Conservation (phyloP, 805 yeast genomes). For the Cyberlindnera maclurae region DNA sequence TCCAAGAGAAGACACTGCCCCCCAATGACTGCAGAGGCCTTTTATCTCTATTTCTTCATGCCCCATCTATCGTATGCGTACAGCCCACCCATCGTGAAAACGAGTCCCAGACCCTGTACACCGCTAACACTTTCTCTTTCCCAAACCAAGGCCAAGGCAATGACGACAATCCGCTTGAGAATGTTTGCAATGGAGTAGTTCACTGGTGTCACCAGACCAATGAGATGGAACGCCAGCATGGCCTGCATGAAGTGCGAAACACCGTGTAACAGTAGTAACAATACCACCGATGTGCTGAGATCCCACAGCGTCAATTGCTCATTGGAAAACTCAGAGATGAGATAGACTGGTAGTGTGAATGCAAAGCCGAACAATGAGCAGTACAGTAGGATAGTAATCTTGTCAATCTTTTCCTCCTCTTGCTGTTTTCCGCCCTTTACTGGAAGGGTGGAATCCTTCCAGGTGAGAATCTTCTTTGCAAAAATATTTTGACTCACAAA, state of each 20-base stretch:
- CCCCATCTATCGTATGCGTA: slow-evolving; percentile 74
- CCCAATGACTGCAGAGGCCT: too few species aligned
- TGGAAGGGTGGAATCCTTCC: slow-evolving; percentile 29
- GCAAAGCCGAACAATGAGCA: slow-evolving; percentile 65
- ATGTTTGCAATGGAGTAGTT: slow-evolving; percentile 77
- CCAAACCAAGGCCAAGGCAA: slow-evolving; percentile 56
- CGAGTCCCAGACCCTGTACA: slow-evolving; percentile 47
- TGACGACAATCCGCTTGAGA: slow-evolving; percentile 64
- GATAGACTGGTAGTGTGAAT: slow-evolving; percentile 60
- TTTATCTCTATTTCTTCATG: slow-evolving; percentile 14
- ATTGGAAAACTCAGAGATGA: slow-evolving; percentile 43
- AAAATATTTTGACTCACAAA: slow-evolving; percentile 76
- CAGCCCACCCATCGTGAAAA: slow-evolving; percentile 51
- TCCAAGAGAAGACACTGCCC: too few species aligned
- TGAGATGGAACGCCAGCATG: slow-evolving; percentile 65
- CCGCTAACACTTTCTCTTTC: slow-evolving; percentile 39
- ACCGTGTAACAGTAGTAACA: slow-evolving; percentile 53
- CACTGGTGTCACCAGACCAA: slow-evolving; percentile 67
- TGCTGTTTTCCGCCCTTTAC: slow-evolving; percentile 18
- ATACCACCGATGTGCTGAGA: slow-evolving; percentile 23
- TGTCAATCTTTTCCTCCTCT: slow-evolving; percentile 46
- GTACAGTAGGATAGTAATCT: slow-evolving; percentile 61
- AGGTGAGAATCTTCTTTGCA: slow-evolving; percentile 66
- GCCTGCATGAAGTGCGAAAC: slow-evolving; percentile 65
- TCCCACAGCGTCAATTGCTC: slow-evolving; percentile 24